Percentiles rank a stretch among this genome's conserved stretches.
phyloP scores from a whole-genome alignment of 139 green algal genomes.

The Ettlia oleoabundans region DNA sequence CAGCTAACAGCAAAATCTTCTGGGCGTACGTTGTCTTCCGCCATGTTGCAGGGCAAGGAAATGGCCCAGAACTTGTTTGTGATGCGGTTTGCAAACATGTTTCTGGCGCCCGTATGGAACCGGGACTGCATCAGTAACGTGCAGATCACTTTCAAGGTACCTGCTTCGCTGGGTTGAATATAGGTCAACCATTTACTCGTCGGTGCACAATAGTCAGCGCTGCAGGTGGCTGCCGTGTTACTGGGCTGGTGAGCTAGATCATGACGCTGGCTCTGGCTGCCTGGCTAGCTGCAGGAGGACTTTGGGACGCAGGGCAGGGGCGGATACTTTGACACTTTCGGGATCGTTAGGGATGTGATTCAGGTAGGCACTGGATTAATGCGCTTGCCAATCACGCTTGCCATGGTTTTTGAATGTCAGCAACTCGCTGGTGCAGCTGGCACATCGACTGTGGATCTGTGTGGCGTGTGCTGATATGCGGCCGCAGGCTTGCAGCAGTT shows the following conservation, averaged over 20 bases:
- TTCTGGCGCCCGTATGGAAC: constrained; percentile 88
- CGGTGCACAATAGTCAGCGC: neutral
- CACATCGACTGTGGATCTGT: neutral
- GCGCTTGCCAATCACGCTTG: neutral
- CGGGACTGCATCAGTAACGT: constrained; percentile 85
- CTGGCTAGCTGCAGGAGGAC: constrained; percentile 64
- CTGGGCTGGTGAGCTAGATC: neutral
- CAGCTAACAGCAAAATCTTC: too few species aligned
- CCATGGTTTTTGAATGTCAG: neutral
- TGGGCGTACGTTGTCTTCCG: neutral
- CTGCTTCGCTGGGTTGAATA: neutral
- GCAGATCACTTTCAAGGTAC: constrained; percentile 89
- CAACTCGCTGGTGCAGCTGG: neutral
- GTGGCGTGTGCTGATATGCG: neutral
- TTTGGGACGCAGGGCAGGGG: constrained; percentile 91
- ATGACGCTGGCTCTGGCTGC: neutral
- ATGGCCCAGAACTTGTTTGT: constrained; percentile 96
- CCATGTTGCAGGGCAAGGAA: constrained; percentile 72
- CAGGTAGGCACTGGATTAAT: constrained; percentile 38
- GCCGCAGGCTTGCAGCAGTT: too few species aligned
- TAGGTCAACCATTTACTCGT: too few species aligned
- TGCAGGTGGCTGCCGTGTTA: neutral
- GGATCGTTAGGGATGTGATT: constrained; percentile 98
- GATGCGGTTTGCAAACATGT: constrained; percentile 95
- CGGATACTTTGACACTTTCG: constrained; percentile 98